Conservation (phyloP, 345 rosid species). For the Lepidium africanum region DNA sequence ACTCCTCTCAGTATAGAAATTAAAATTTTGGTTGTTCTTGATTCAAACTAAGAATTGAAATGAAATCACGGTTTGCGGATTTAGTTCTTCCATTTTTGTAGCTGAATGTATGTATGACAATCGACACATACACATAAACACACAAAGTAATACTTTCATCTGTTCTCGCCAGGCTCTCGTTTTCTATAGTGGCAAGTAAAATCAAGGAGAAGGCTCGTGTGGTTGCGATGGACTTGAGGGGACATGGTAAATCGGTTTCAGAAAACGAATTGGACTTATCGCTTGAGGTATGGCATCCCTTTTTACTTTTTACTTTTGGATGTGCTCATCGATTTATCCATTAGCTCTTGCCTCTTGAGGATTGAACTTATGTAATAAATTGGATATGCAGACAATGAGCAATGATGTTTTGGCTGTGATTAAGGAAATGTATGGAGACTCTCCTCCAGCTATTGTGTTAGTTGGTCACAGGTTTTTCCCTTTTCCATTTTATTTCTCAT, state of each 20-base stretch:
- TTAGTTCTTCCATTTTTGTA: too few species aligned
- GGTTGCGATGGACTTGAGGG: constrained; percentile 91
- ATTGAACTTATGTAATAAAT: not conserved
- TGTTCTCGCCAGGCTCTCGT: constrained; percentile 62
- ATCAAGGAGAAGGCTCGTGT: constrained; percentile 87
- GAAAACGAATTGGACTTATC: constrained; percentile 83
- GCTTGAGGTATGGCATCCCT: constrained; percentile 48
- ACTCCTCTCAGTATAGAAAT: not conserved
- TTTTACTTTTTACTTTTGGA: not conserved
- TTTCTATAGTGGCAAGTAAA: constrained; percentile 61
- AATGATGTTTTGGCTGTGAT: constrained; percentile 69
- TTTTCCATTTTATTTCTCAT: not conserved
- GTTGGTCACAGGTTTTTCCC: constrained; percentile 82
- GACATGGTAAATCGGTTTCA: constrained; percentile 79
- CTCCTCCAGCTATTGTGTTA: constrained; percentile 85
- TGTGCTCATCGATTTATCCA: not conserved
- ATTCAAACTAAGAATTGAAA: not conserved
- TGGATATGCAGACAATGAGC: constrained; percentile 79
- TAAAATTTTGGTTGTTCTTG: not conserved
- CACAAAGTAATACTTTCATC: not conserved
- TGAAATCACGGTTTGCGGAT: not conserved
- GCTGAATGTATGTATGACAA: not conserved
- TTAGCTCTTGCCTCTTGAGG: not conserved
- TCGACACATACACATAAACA: not conserved
- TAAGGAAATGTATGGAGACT: constrained; percentile 78